phyloP scores from a whole-genome alignment of 2,329 filamentous ascomycete species.

The Hymenoscyphus albidus region DNA sequence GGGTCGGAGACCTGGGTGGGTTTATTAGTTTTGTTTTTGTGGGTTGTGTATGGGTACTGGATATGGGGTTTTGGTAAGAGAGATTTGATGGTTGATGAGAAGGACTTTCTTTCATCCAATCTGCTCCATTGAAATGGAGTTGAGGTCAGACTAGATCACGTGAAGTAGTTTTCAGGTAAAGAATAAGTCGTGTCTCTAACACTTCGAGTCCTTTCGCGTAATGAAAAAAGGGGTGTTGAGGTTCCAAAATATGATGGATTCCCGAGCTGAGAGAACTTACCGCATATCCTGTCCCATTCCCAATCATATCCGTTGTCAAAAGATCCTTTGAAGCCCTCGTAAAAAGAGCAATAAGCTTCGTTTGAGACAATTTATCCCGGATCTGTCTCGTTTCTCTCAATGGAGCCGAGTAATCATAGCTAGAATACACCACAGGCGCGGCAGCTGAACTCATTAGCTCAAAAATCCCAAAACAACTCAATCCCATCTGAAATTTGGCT shows the following conservation, averaged over 20 bases:
- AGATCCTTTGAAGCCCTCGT: constrained; percentile 49
- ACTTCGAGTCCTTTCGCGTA: too few species aligned
- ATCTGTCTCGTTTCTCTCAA: constrained; percentile 52
- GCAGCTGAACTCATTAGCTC: constrained; percentile 32
- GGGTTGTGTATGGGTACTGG: neutral
- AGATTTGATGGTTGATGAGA: neutral
- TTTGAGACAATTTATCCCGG: constrained; percentile 50
- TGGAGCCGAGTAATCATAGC: constrained; percentile 45
- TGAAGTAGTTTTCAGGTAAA: too few species aligned
- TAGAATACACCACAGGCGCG: constrained; percentile 47
- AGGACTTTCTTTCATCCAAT: neutral
- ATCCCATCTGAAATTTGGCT: neutral
- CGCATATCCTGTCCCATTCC: constrained; percentile 50
- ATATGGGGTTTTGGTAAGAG: neutral
- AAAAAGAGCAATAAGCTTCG: constrained; percentile 52
- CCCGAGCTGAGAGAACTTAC: constrained; percentile 17
- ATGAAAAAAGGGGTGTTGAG: too few species aligned
- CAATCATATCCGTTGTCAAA: constrained; percentile 49
- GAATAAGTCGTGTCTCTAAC: too few species aligned
- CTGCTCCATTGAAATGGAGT: too few species aligned
- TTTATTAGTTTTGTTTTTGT: neutral
- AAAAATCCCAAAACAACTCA: neutral
- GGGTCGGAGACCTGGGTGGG: constrained; percentile 22
- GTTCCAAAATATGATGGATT: too few species aligned
- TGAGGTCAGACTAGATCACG: too few species aligned